These are phyloP conservation scores for Pythium aquatile DNA, from an alignment of 352 stramenopile genomes.

Conservation along the genomic window DNA sequence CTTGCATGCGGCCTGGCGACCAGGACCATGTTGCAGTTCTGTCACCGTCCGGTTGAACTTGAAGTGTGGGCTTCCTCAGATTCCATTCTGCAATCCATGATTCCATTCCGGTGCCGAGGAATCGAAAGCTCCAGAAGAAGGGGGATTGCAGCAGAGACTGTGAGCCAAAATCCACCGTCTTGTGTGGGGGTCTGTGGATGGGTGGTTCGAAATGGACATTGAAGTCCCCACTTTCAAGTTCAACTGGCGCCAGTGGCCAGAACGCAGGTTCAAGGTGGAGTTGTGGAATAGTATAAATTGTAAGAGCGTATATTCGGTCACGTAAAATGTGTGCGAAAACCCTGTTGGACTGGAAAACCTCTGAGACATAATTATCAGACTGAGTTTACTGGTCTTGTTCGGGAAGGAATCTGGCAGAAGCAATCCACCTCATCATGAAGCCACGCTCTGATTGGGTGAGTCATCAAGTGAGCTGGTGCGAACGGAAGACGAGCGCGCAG, in stretches of 20 bases:
- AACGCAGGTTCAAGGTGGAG: constrained; percentile 11
- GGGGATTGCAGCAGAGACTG: not conserved
- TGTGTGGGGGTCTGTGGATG: not conserved
- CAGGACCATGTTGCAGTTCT: not conserved
- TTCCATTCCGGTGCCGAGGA: not conserved
- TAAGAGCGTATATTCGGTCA: not conserved
- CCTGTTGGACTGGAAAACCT: constrained; percentile 6
- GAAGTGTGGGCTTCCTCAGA: not conserved
- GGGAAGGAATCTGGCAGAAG: not conserved
- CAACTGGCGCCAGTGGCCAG: constrained; percentile 16
- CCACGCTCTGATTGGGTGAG: constrained; percentile 5
- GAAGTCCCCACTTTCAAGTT: constrained; percentile 25
- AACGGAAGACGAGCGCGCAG: not conserved
- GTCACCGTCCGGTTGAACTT: not conserved
- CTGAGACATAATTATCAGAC: constrained; percentile 17
- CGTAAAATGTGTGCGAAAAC: not conserved
- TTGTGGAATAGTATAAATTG: no score
- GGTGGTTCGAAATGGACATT: constrained; percentile 2
- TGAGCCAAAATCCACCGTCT: not conserved
- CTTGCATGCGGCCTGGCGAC: not conserved
- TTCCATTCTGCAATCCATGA: constrained; percentile 2
- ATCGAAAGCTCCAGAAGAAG: not conserved
- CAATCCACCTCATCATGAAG: not conserved
- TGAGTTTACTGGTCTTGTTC: not conserved
- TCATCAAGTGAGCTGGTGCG: constrained; percentile 2